Evolutionary conservation across 2,329 filamentous ascomycete species (phyloP).

Genomic region (Orbilia quercus): DNA sequence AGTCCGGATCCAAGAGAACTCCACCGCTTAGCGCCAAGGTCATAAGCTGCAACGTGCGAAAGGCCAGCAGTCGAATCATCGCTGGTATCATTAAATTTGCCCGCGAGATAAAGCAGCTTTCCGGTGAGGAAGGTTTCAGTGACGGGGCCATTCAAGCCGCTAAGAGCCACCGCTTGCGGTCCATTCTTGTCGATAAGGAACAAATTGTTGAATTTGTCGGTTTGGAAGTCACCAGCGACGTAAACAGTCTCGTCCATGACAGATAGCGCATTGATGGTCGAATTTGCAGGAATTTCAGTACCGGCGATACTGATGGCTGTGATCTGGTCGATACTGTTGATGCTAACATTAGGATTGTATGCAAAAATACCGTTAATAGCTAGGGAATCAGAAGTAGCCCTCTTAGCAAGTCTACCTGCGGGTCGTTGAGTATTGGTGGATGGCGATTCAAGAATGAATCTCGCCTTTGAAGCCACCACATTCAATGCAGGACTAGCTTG

Average conservation of each 20-base stretch:
- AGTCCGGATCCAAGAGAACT: slow-evolving; percentile 83
- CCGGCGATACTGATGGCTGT: slow-evolving; percentile 78
- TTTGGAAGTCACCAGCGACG: slow-evolving; percentile 68
- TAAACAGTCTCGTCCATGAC: slow-evolving; percentile 30
- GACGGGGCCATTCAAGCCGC: slow-evolving; percentile 85
- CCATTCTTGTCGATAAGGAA: slow-evolving; percentile 74
- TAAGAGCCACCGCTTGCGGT: slow-evolving; percentile 72
- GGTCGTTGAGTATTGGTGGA: slow-evolving; percentile 65
- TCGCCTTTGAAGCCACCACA: slow-evolving; percentile 86
- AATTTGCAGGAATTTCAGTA: slow-evolving; percentile 72
- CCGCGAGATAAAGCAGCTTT: slow-evolving; percentile 80
- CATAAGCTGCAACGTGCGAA: slow-evolving; percentile 80
- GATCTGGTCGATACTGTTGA: slow-evolving; percentile 75
- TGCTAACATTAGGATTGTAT: slow-evolving; percentile 78
- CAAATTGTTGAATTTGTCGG: slow-evolving; percentile 75
- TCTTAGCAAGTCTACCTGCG: background rate
- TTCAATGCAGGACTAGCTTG: slow-evolving; percentile 73
- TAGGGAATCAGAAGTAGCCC: background rate
- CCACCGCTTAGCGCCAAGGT: slow-evolving; percentile 77
- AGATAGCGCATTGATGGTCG: slow-evolving; percentile 29
- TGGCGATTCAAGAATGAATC: slow-evolving; percentile 71
- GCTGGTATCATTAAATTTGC: slow-evolving; percentile 81
- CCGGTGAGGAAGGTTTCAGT: slow-evolving; percentile 75
- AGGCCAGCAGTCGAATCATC: slow-evolving; percentile 73
- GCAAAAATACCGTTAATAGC: slow-evolving; percentile 89